Base-by-base conservation (phyloP, 116 monocot genomes). In the Papilionanthe hybrid region DNA sequence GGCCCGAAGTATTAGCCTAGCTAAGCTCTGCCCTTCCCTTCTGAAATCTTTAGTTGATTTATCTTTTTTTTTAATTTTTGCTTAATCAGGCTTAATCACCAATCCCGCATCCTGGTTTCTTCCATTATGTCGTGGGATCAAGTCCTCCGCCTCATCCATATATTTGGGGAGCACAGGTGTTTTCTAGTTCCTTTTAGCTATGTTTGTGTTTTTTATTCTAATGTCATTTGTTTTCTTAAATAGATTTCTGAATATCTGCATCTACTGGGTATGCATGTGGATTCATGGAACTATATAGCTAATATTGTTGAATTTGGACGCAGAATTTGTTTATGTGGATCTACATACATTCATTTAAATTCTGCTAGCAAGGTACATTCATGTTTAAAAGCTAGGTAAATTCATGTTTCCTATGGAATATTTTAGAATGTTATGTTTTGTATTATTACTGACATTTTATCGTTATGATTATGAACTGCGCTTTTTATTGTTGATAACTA, bases 161-260 rank as follows among this genome's bases (percentile, higher is more conserved):
- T 83, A 85, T 93, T 86, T 96, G 96, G 96, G 90, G 87, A 75
- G 84, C 90, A 89, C 96, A 93, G 96, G 93, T 93, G 58, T 28
- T 12, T 73, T 73, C 20, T 18, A 20, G 11, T n/a, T 75, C 50
- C 4, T 23, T 79, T 72, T 76, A 28, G 42, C 32, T 57, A 23
- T 76, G 53, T 23, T 45, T 28, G 18, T 76, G 44, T 8, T 53
- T 75, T 50, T 18, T 9, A 0, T 37, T 71, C 65, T 71, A 13
- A 20, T 73, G 43, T 73, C 7, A 44, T 22, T 17, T 18, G 12
- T 73, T 43, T 44, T n/a, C 17, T 42, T 5, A 42, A 15, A 7
- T 43, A 9, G 20, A 44, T 43, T 42, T 0, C n/a, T 73, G 73
- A 65, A 10, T 44, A 73, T 44, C n/a, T 44, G 73, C n/a, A 43